These are phyloP conservation scores for Batkoa obscura DNA, from an alignment of 371 early-diverging fungal species.

Conservation along the genomic window DNA sequence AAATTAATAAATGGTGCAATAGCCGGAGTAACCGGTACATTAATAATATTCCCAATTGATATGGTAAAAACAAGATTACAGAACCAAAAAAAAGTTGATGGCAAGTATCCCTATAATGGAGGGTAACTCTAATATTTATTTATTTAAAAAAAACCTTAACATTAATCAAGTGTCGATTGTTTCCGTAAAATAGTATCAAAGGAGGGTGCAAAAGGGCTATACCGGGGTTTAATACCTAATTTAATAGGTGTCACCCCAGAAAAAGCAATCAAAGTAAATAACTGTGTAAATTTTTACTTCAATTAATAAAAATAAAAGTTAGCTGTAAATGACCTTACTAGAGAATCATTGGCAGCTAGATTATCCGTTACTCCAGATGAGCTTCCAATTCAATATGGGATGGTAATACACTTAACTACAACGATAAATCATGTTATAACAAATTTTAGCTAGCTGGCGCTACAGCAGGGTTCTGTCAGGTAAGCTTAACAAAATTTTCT, in stretches of 20 bases:
- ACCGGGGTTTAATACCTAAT: slow-evolving; percentile 86
- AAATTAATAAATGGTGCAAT: slow-evolving; percentile 5
- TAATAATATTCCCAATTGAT: slow-evolving; percentile 5
- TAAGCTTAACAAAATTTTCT: background rate
- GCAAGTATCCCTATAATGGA: background rate
- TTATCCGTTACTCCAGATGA: background rate
- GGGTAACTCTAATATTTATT: background rate
- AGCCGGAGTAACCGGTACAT: slow-evolving; percentile 5
- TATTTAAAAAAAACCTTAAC: background rate
- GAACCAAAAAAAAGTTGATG: slow-evolving; percentile 5
- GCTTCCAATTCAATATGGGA: slow-evolving; percentile 1
- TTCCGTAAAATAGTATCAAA: slow-evolving; percentile 28
- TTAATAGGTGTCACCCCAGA: slow-evolving; percentile 76
- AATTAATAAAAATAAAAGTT: slow-evolving; percentile 36
- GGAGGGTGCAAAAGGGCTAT: slow-evolving; percentile 79
- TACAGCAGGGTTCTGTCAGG: slow-evolving; percentile 5
- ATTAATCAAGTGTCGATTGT: background rate
- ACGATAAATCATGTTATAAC: background rate
- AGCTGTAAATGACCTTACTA: slow-evolving; percentile 3
- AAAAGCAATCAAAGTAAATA: slow-evolving; percentile 4
- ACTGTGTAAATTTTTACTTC: background rate
- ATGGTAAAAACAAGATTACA: slow-evolving; percentile 5
- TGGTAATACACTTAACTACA: background rate
- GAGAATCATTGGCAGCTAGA: background rate
- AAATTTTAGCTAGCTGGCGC: slow-evolving; percentile 1